phyloP scores from a whole-genome alignment of 2,329 filamentous ascomycete species.

The Neophaeococcomyces aloes region DNA sequence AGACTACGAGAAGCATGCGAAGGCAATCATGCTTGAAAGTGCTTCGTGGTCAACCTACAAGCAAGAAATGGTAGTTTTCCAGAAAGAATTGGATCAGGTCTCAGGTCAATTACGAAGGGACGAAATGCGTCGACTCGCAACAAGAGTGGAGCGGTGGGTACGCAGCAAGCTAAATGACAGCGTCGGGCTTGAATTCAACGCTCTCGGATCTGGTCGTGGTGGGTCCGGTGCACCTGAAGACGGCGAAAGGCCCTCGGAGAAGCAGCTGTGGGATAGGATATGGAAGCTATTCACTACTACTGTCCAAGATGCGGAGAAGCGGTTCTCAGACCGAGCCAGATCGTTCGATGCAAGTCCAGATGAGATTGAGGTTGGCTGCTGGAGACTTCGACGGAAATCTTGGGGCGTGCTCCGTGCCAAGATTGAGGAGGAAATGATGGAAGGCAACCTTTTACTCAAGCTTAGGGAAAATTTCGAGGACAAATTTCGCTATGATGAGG shows the following conservation, averaged over 20 bases:
- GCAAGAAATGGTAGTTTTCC: slow-evolving; percentile 66
- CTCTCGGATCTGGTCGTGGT: slow-evolving; percentile 76
- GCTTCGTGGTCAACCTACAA: slow-evolving; percentile 80
- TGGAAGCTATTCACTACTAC: slow-evolving; percentile 78
- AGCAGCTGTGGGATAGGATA: slow-evolving; percentile 89
- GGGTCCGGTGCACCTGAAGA: slow-evolving; percentile 70
- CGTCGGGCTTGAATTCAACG: slow-evolving; percentile 89
- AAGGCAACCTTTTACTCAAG: slow-evolving; percentile 91
- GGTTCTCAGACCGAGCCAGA: slow-evolving; percentile 78
- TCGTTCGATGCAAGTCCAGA: slow-evolving; percentile 88
- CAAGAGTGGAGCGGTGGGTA: slow-evolving; percentile 87
- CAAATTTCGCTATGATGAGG: slow-evolving; percentile 95
- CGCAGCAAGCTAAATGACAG: slow-evolving; percentile 77
- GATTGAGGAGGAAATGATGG: slow-evolving; percentile 96
- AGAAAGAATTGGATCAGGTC: slow-evolving; percentile 84
- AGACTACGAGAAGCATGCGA: slow-evolving; percentile 65
- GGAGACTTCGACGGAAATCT: slow-evolving; percentile 84
- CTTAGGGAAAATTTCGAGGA: slow-evolving; percentile 97
- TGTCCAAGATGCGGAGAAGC: slow-evolving; percentile 71
- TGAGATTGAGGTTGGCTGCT: slow-evolving; percentile 84
- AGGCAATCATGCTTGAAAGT: slow-evolving; percentile 64
- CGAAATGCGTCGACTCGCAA: slow-evolving; percentile 88
- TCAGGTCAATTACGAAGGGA: slow-evolving; percentile 78
- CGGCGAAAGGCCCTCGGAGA: slow-evolving; percentile 66
- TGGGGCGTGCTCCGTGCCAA: slow-evolving; percentile 84